These are phyloP conservation scores for Xylariaceae sp. DNA, from an alignment of 2,329 filamentous ascomycete genomes.

Conservation along the genomic window DNA sequence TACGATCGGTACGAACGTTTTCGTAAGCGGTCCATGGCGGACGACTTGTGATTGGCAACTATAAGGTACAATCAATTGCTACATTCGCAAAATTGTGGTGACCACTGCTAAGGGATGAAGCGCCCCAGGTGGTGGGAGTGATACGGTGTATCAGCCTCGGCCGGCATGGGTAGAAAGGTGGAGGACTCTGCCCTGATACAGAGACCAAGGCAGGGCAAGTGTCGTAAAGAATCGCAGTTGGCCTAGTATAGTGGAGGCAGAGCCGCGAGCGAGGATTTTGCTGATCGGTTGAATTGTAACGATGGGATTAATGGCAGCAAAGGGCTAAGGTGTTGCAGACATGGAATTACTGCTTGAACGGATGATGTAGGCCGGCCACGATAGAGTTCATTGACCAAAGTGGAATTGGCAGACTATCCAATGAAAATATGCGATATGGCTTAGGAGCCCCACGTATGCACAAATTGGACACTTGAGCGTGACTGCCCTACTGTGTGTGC, in stretches of 20 bases:
- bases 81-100: conserved; percentile 51
- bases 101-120: conserved; percentile 53
- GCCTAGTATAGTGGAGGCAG: not conserved
- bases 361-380: conserved; percentile 7
- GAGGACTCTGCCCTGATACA: conserved; percentile 35
- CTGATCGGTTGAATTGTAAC: not conserved
- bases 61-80: conserved; percentile 42
- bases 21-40: conserved; percentile 67
- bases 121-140: conserved; percentile 49
- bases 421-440: conserved; percentile 4
- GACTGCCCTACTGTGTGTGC: no score
- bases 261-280: not conserved
- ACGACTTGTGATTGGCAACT: conserved; percentile 45
- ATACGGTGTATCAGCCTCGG: conserved; percentile 49
- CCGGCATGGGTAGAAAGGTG: conserved; percentile 49
- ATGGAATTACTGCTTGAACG: not conserved
- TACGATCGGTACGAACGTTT: conserved; percentile 56
- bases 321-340: not conserved
- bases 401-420: conserved; percentile 9
- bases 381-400: conserved; percentile 3
- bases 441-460: conserved; percentile 1
- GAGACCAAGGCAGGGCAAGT: conserved; percentile 29
- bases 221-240: conserved; percentile 10
- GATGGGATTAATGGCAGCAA: not conserved
- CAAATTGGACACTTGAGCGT: not conserved